Base-by-base conservation (phyloP, 306 rosid species). In the Comarum palustre region DNA sequence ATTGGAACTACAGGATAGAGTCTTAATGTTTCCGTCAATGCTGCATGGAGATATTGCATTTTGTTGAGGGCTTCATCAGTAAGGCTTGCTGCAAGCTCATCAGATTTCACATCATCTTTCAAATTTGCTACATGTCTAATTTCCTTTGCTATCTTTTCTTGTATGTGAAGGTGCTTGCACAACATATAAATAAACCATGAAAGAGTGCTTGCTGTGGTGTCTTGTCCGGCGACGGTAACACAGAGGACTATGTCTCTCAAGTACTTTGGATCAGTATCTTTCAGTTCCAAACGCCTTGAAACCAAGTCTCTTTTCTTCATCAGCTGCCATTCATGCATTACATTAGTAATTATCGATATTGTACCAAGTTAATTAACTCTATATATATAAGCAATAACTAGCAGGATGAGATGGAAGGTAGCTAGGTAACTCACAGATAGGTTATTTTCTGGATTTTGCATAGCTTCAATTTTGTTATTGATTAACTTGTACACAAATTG, bases 81-180 rank as follows among this genome's bases (percentile, higher is more conserved):
- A 57, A 57, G 62, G 62, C 34, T 57, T 2, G 16, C 32, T 22
- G 60, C 60, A 54, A 57, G 17, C 34, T 25, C 62, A 57, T 57
- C 62, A 4, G 12, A 2, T 11, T 8, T 57, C 4, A 0, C 1
- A 25, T 12, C 5, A 0, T 57, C 34, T 24, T 57, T 25, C 34
- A 57, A 25, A 24, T 57, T 12, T 4, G 12, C 1, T 24, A 25
- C 34, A n/a, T 51, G 27, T 51, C 58, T n/a, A 51, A 51, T 27
- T 51, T 51, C 92, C 24, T 72, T 68, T 32, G 82, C 86, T 58
- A 85, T 68, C 70, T 83, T 86, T 50, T 85, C 89, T 71, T 88
- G 96, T 38, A 86, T 77, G 51, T 38, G 46, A 72, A 80, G 83
- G 72, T 88, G 72, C 81, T 80, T 86, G 78, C 96, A 83, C 15